A percentile compares a stretch with the other conserved stretches of the same genome.
These are phyloP conservation scores for Medicago ruthenica DNA, from an alignment of 306 rosid genomes.

Conservation along the genomic window DNA sequence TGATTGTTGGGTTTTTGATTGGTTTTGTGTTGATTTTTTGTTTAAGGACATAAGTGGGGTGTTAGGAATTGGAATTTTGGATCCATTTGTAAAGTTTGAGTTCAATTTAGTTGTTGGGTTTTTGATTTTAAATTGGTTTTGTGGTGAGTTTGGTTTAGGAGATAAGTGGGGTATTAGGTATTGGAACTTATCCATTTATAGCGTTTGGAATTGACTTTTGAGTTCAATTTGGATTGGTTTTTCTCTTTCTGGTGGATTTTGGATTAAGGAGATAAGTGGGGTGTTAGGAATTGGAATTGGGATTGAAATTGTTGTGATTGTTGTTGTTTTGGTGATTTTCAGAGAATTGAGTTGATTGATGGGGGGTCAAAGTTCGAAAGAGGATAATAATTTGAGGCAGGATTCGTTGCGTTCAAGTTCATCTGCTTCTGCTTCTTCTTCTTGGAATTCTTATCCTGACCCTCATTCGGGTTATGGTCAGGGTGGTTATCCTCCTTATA, in stretches of 20 bases:
- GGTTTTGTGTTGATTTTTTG: slow-evolving; percentile 42
- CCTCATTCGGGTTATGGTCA: slow-evolving; percentile 50
- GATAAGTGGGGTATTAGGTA: slow-evolving; percentile 22
- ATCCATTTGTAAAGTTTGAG: slow-evolving; percentile 27
- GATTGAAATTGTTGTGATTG: slow-evolving; percentile 9
- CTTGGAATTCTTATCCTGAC: slow-evolving; percentile 51
- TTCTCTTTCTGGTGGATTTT: no score
- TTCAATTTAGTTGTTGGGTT: background rate
- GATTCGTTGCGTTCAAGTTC: slow-evolving; percentile 52
- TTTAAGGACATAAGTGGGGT: slow-evolving; percentile 32
- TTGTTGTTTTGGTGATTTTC: slow-evolving; percentile 25
- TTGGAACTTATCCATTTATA: background rate
- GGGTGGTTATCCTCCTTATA: slow-evolving; percentile 46
- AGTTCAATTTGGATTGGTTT: background rate
- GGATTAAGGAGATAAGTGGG: background rate
- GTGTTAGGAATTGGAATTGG: background rate
- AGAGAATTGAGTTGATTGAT: slow-evolving; percentile 67
- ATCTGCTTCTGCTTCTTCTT: slow-evolving; percentile 48
- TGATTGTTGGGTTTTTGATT: slow-evolving; percentile 36
- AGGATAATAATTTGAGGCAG: slow-evolving; percentile 47
- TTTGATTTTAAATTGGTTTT: slow-evolving; percentile 39
- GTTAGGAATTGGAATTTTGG: background rate
- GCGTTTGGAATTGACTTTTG: background rate
- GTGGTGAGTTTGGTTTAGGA: slow-evolving; percentile 36
- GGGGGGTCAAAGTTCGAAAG: slow-evolving; percentile 80